These are phyloP conservation scores for Thelonectria blattea DNA, from an alignment of 2,329 filamentous ascomycete genomes.

Conservation along the genomic window DNA sequence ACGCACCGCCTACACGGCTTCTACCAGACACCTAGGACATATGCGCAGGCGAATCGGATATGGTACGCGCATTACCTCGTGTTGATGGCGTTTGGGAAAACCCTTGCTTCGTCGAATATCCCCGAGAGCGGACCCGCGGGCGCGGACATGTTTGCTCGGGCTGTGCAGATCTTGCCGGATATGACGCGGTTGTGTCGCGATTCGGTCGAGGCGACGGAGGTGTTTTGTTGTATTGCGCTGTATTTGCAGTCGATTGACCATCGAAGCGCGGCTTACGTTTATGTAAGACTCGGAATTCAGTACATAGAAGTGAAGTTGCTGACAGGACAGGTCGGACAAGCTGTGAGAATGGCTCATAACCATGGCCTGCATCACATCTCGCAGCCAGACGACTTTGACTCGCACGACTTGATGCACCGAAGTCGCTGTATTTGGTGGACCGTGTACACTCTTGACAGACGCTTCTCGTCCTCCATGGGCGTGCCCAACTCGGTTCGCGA, in stretches of 20 bases:
- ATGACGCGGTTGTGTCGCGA: constrained; percentile 14
- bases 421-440: constrained; percentile 18
- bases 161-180: constrained; percentile 13
- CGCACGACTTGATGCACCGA: constrained; percentile 2
- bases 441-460: constrained; percentile 13
- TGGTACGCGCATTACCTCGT: constrained; percentile 19
- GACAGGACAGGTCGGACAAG: constrained; percentile 13
- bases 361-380: constrained; percentile 18
- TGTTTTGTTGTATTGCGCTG: constrained; percentile 16
- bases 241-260: constrained; percentile 21
- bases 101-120: background rate
- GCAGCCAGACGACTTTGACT: background rate
- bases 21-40: constrained; percentile 5
- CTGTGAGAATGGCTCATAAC: constrained; percentile 18
- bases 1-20: background rate
- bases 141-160: constrained; percentile 13
- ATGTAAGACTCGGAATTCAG: constrained; percentile 4
- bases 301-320: background rate
- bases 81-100: constrained; percentile 20
- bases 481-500: constrained; percentile 11
- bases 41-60: constrained; percentile 3
- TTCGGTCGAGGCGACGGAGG: constrained; percentile 17
- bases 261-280: constrained; percentile 13
- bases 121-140: constrained; percentile 13
- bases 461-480: constrained; percentile 19